phyloP scores from a whole-genome alignment of 2,329 filamentous ascomycete species.

The Fusarium piperis region DNA sequence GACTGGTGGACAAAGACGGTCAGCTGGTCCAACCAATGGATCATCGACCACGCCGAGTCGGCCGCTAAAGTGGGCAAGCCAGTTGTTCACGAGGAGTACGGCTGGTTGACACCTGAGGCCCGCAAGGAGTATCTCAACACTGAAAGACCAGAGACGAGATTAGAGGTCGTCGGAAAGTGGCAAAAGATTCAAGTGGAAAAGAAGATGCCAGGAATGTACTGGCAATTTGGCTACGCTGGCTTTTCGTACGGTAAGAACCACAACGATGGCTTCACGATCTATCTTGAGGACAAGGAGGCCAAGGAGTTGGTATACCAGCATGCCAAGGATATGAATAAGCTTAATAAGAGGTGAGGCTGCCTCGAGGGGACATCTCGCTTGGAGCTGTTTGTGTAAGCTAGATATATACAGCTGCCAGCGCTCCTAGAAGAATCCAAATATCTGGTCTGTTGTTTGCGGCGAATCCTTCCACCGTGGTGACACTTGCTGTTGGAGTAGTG shows the following conservation, averaged over 20 bases:
- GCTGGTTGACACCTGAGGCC: constrained; percentile 57
- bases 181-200: constrained; percentile 59
- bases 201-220: constrained; percentile 64
- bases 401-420: constrained; percentile 4
- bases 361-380: background rate
- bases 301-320: constrained; percentile 56
- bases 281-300: constrained; percentile 59
- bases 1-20: constrained; percentile 66
- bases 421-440: constrained; percentile 10
- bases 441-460: constrained; percentile 14
- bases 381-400: background rate
- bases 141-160: constrained; percentile 53
- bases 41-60: constrained; percentile 61
- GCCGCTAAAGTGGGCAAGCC: constrained; percentile 56
- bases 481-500: constrained; percentile 2
- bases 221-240: constrained; percentile 63
- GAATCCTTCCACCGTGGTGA: background rate
- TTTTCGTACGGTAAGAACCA: constrained; percentile 65
- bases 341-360: constrained; percentile 12
- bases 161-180: constrained; percentile 60
- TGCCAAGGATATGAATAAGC: constrained; percentile 51
- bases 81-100: constrained; percentile 60
- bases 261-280: constrained; percentile 67
- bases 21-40: constrained; percentile 64
- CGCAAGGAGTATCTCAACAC: constrained; percentile 54